Percentiles rank a stretch among this genome's conserved stretches.
Evolutionary conservation across 1,139 yeast species (phyloP).

Genomic region (Insectozyma bohioensis): DNA sequence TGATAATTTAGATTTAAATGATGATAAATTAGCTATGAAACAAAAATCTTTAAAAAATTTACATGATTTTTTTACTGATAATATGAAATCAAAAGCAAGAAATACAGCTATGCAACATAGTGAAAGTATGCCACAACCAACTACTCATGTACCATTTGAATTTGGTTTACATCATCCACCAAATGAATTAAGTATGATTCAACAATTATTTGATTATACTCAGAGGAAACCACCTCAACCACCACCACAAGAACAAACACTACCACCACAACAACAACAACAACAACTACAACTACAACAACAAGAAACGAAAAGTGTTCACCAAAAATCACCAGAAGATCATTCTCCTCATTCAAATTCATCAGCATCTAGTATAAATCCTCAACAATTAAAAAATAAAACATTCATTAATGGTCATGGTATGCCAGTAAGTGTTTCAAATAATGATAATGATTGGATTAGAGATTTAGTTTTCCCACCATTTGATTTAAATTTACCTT

Average conservation of each 20-base stretch:
- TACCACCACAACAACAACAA: slow-evolving; percentile 7
- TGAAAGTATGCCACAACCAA: slow-evolving; percentile 16
- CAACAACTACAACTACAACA: slow-evolving; percentile 4
- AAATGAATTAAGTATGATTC: slow-evolving; percentile 20
- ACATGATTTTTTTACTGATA: slow-evolving; percentile 16
- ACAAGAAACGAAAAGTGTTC: slow-evolving; percentile 2
- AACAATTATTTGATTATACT: slow-evolving; percentile 8
- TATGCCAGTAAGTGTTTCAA: slow-evolving; percentile 13
- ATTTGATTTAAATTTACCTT: slow-evolving; percentile 33
- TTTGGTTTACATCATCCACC: slow-evolving; percentile 25
- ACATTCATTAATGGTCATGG: slow-evolving; percentile 11
- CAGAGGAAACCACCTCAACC: slow-evolving; percentile 1
- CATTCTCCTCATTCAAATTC: slow-evolving; percentile 5
- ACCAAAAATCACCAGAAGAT: slow-evolving; percentile 2
- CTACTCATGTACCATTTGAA: slow-evolving; percentile 45
- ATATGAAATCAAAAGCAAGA: slow-evolving; percentile 6
- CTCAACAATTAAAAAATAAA: slow-evolving; percentile 8
- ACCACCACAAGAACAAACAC: slow-evolving; percentile 5
- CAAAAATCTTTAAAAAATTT: slow-evolving; percentile 16
- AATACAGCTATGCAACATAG: slow-evolving; percentile 10
- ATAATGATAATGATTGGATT: slow-evolving; percentile 57
- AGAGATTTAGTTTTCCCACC: slow-evolving; percentile 66
- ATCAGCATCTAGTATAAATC: slow-evolving; percentile 7
- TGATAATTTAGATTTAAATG: slow-evolving; percentile 29
- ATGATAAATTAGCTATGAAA: slow-evolving; percentile 10